Base-by-base conservation (phyloP, 768 basidiomycete genomes). In the Amylocystis lapponica region DNA sequence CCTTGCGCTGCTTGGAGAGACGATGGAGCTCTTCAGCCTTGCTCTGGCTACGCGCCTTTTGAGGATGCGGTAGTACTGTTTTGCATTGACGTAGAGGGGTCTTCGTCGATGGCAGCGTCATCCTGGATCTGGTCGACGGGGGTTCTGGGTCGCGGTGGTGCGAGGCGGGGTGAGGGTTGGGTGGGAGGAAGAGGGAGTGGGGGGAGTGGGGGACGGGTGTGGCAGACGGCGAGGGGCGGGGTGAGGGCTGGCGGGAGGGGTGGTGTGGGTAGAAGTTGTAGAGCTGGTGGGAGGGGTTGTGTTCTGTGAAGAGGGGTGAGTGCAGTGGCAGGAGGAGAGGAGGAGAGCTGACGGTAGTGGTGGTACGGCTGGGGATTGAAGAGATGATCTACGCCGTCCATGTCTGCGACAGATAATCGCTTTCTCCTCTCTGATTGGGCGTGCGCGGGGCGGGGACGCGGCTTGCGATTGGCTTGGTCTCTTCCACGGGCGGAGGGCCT, bases 51-150 rank as follows among this genome's bases (percentile, higher is more conserved):
- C 78, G 43, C 96, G 78, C 50, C 96, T 78, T 71, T 98, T 97
- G 65, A 99, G 78, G 57, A 99, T 98, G 60, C 96, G 88, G 56
- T 94, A 92, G 63, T 98, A 99, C 67, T 99, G 96, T 62, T 99
- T 99, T 47, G 96, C 95, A 56, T 99, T 99, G 46, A 99, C 96
- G 68, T 97, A 97, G 53, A 99, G 82, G 21, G 96, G 95, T 99
- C 95, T 51, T 97, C 93, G 66, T 97, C 94, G 55, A 89, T 74
- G 46, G 64, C 65, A 4, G 53, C 27, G 47, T 71, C 72, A 16
- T 70, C 61, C 40, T 65, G 57, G 45, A 55, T 51, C 49, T 60
- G 55, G 25, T 61, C 65, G 59, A 58, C 48, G 59, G 50, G 10
- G 47, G 50, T 10, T 60, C 56, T 2, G 47, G 48, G 10, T 49